Conservation (phyloP, 768 basidiomycete genomes). For the Tricholoma sp. region DNA sequence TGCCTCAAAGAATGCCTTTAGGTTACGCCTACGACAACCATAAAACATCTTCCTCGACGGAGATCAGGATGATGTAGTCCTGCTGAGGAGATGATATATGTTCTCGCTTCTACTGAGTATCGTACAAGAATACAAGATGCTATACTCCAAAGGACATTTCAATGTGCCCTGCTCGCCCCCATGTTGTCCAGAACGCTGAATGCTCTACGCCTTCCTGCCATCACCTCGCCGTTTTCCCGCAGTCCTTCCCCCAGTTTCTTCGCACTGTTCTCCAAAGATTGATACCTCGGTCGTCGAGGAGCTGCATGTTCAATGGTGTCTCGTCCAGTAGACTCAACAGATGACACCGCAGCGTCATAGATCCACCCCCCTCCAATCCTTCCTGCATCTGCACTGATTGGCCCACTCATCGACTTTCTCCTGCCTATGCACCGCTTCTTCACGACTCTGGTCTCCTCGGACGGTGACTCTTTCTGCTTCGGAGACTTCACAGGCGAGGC, state of each 20-base stretch:
- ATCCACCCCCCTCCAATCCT: slow-evolving; percentile 36
- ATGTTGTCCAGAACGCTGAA: slow-evolving; percentile 14
- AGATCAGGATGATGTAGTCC: background rate
- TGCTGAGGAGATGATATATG: background rate
- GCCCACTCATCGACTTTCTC: slow-evolving; percentile 38
- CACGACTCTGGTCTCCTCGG: slow-evolving; percentile 31
- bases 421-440: slow-evolving; percentile 55
- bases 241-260: slow-evolving; percentile 6
- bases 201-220: slow-evolving; percentile 12
- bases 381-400: slow-evolving; percentile 16
- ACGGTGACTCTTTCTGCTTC: slow-evolving; percentile 5
- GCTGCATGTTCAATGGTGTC: background rate
- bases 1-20: slow-evolving; percentile 77
- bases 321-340: slow-evolving; percentile 25
- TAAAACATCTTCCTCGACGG: slow-evolving; percentile 8
- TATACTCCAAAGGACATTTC: slow-evolving; percentile 7
- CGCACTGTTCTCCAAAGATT: background rate
- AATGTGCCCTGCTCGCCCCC: background rate
- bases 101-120: background rate
- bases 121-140: background rate
- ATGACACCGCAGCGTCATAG: slow-evolving; percentile 46
- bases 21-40: slow-evolving; percentile 62
- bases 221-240: background rate
- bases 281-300: background rate
- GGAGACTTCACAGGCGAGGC: slow-evolving; percentile 7